phyloP scores from a whole-genome alignment of 176 grass and related monocot species.

The Ananas comosus region DNA sequence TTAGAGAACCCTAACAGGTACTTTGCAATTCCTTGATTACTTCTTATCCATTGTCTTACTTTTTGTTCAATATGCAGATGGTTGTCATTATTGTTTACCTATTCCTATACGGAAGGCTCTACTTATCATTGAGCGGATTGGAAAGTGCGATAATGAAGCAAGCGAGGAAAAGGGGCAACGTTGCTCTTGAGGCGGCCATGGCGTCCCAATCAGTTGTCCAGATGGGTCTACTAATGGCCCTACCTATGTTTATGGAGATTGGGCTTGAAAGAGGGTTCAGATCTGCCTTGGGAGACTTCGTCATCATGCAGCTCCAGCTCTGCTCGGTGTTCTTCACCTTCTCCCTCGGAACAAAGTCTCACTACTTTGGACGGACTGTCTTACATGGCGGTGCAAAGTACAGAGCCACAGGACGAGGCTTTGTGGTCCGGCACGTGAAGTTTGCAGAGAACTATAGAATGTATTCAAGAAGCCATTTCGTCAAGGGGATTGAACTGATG shows the following conservation, averaged over 20 bases:
- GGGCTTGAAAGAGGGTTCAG: conserved; percentile 80
- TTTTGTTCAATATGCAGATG: conserved; percentile 36
- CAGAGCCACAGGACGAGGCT: conserved; percentile 69
- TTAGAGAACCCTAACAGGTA: conserved; percentile 8
- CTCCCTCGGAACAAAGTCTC: conserved; percentile 77
- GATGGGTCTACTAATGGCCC: conserved; percentile 74
- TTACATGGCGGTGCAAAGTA: conserved; percentile 85
- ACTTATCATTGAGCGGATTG: conserved; percentile 72
- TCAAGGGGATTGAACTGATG: conserved; percentile 71
- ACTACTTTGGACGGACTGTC: conserved; percentile 65
- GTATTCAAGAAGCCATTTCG: conserved; percentile 73
- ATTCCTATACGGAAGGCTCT: conserved; percentile 83
- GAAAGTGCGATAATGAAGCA: conserved; percentile 72
- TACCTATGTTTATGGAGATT: conserved; percentile 94
- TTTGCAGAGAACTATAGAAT: conserved; percentile 83
- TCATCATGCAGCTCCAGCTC: conserved; percentile 83
- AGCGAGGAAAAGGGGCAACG: conserved; percentile 62
- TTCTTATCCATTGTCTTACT: conserved; percentile 3
- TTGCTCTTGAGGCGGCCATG: conserved; percentile 65
- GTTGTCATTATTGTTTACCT: conserved; percentile 79
- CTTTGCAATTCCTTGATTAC: neutral
- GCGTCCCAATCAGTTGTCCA: conserved; percentile 86
- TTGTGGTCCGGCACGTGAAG: conserved; percentile 76
- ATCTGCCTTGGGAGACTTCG: conserved; percentile 56
- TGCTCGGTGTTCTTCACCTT: conserved; percentile 87